Percentiles rank a stretch among this genome's conserved stretches.
Conservation (phyloP, 1,284 basidiomycete genomes). For the Dichomitus squalens region DNA sequence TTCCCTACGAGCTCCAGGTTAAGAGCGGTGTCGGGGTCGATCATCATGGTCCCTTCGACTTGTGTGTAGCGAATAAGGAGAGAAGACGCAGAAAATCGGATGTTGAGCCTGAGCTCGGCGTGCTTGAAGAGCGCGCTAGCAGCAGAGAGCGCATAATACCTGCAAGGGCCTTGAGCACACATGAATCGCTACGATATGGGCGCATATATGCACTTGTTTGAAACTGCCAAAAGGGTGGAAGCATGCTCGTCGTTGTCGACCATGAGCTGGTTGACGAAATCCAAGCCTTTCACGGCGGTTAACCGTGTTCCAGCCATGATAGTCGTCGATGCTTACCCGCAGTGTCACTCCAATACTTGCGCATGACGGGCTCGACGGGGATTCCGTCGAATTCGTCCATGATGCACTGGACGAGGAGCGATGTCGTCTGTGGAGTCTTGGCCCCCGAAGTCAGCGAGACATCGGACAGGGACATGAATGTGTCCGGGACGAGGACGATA, state of each 20-base stretch:
- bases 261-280: conserved; percentile 75
- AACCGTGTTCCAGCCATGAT: neutral
- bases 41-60: conserved; percentile 89
- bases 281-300: conserved; percentile 56
- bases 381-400: conserved; percentile 74
- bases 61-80: conserved; percentile 81
- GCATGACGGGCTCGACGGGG: conserved; percentile 66
- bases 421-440: conserved; percentile 49
- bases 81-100: conserved; percentile 69
- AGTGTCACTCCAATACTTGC: conserved; percentile 82
- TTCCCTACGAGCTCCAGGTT: conserved; percentile 90
- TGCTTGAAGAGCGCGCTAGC: conserved; percentile 85
- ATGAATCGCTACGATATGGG: neutral
- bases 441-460: conserved; percentile 45
- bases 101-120: conserved; percentile 66
- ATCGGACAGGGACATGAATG: conserved; percentile 62
- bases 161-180: conserved; percentile 31
- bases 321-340: conserved; percentile 51
- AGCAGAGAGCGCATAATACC: conserved; percentile 88
- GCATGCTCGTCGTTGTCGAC: conserved; percentile 78
- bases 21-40: conserved; percentile 84
- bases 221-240: conserved; percentile 71
- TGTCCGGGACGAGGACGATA: conserved; percentile 79
- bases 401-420: conserved; percentile 72
- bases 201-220: conserved; percentile 68